Conservation (phyloP, 768 basidiomycete genomes). For the Collybia sordida region DNA sequence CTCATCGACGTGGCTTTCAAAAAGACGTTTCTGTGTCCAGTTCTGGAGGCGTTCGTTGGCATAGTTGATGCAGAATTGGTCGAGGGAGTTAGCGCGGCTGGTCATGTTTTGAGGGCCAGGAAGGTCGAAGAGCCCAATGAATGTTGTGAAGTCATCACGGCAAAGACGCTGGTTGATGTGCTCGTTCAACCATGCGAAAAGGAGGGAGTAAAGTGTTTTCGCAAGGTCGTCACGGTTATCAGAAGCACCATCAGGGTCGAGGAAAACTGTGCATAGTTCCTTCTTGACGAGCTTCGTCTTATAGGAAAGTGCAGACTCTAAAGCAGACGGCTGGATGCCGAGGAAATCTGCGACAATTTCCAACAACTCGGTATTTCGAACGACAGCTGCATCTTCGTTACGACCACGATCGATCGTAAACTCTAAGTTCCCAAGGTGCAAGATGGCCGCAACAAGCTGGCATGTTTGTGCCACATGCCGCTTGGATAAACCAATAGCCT, state of each 20-base stretch:
- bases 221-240: conserved; percentile 94
- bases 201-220: conserved; percentile 87
- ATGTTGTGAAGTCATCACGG: conserved; percentile 88
- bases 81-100: conserved; percentile 86
- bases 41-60: conserved; percentile 90
- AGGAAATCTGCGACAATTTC: conserved; percentile 88
- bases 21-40: conserved; percentile 77
- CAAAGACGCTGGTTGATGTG: conserved; percentile 94
- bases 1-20: conserved; percentile 80
- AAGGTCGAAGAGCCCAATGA: conserved; percentile 92
- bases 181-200: conserved; percentile 97
- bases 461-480: conserved; percentile 94
- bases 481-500: conserved; percentile 91
- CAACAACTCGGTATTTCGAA: conserved; percentile 82
- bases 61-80: conserved; percentile 96
- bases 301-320: conserved; percentile 85
- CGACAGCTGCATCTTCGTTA: conserved; percentile 92
- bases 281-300: conserved; percentile 92
- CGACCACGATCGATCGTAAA: conserved; percentile 81
- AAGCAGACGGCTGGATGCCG: conserved; percentile 68
- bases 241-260: conserved; percentile 91
- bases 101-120: conserved; percentile 92
- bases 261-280: conserved; percentile 95
- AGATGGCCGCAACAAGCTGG: conserved; percentile 91
- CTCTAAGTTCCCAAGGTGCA: conserved; percentile 95